phyloP scores from a whole-genome alignment of 2,329 filamentous ascomycete genomes.

The Arthrinium phaeospermum region DNA sequence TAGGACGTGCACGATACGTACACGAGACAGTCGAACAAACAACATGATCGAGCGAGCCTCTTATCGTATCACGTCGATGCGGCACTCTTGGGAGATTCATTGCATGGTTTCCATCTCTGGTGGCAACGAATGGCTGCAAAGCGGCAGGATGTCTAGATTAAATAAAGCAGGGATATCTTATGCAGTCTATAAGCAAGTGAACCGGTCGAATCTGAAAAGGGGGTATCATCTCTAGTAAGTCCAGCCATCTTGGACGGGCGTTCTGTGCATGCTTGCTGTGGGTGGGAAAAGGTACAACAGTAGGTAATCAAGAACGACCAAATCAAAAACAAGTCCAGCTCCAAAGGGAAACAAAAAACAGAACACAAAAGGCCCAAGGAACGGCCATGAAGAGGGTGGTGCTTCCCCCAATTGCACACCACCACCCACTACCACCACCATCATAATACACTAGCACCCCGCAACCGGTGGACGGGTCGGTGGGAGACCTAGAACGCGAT shows the following conservation, averaged over 20 bases:
- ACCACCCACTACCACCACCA: not conserved
- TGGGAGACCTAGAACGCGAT: constrained; percentile 2
- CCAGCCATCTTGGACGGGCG: not conserved
- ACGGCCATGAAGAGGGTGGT: not conserved
- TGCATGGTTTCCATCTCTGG: not conserved
- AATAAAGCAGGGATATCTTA: constrained; percentile 14
- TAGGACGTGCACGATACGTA: not conserved
- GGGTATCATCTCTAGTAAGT: constrained; percentile 17
- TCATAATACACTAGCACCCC: not conserved
- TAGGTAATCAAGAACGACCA: not conserved
- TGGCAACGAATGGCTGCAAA: not conserved
- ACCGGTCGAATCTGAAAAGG: constrained; percentile 6
- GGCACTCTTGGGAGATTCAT: not conserved
- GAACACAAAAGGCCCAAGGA: not conserved
- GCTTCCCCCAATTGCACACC: constrained; percentile 1
- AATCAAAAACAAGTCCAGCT: constrained; percentile 1
- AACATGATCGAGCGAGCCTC: constrained; percentile 1
- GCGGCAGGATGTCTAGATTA: constrained; percentile 4
- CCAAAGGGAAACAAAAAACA: not conserved
- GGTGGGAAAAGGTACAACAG: not conserved
- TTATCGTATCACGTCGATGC: not conserved
- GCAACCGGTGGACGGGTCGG: constrained; percentile 15
- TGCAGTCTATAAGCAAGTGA: constrained; percentile 1
- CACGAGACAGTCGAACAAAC: not conserved
- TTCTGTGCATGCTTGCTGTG: not conserved